phyloP scores from a whole-genome alignment of 2,329 filamentous ascomycete species.

The Alternaria tenuissima region DNA sequence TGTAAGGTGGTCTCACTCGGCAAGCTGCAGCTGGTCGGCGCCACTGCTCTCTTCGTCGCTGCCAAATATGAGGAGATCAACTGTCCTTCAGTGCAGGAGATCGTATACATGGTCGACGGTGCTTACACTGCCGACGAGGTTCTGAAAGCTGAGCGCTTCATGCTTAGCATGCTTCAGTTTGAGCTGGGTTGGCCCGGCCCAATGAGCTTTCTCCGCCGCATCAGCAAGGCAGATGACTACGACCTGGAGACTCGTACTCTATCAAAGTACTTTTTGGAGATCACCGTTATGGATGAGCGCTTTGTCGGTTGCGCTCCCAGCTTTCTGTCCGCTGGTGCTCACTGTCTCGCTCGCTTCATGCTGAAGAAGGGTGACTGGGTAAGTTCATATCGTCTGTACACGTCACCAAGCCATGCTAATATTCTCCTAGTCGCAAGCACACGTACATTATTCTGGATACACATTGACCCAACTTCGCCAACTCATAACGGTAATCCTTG shows the following conservation, averaged over 20 bases:
- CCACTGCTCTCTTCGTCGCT: slow-evolving; percentile 93
- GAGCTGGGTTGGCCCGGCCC: slow-evolving; percentile 98
- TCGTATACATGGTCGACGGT: slow-evolving; percentile 97
- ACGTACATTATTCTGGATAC: slow-evolving; percentile 94
- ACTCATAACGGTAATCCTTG: slow-evolving; percentile 78
- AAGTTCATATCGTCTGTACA: slow-evolving; percentile 51
- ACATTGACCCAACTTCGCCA: slow-evolving; percentile 84
- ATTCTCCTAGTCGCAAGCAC: slow-evolving; percentile 71
- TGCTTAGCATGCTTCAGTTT: slow-evolving; percentile 95
- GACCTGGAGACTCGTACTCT: slow-evolving; percentile 93
- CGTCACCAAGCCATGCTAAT: slow-evolving; percentile 46
- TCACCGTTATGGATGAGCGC: slow-evolving; percentile 97
- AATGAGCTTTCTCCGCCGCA: slow-evolving; percentile 95
- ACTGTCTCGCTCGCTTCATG: slow-evolving; percentile 89
- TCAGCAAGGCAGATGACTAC: slow-evolving; percentile 98
- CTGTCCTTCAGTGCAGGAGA: slow-evolving; percentile 92
- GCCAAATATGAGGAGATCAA: slow-evolving; percentile 99
- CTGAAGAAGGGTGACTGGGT: slow-evolving; percentile 94
- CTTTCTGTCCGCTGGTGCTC: slow-evolving; percentile 88
- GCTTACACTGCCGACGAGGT: slow-evolving; percentile 92
- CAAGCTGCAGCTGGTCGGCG: slow-evolving; percentile 94
- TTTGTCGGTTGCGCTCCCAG: slow-evolving; percentile 92
- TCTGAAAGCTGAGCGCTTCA: slow-evolving; percentile 95
- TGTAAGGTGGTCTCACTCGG: slow-evolving; percentile 93
- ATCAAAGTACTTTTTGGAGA: slow-evolving; percentile 96